A percentile compares a stretch with the other conserved stretches of the same genome.
These are phyloP conservation scores for Raffaelea arxii DNA, from an alignment of 2,329 filamentous ascomycete species.

Conservation along the genomic window DNA sequence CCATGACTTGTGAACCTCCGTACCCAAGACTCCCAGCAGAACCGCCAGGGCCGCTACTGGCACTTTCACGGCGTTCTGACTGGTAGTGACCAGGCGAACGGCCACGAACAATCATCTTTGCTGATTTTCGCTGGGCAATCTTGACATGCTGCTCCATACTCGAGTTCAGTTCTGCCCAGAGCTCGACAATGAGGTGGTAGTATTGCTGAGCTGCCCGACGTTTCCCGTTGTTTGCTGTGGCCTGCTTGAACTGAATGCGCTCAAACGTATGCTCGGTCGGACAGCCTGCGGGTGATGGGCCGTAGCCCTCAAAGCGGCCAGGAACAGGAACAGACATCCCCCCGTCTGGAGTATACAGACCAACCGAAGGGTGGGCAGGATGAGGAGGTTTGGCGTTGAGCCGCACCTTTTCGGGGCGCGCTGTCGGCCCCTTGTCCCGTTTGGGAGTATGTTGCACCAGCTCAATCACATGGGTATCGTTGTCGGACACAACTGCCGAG, in stretches of 20 bases:
- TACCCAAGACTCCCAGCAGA: constrained; percentile 50
- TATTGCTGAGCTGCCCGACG: constrained; percentile 84
- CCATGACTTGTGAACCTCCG: constrained; percentile 27
- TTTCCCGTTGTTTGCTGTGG: constrained; percentile 90
- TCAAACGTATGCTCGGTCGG: constrained; percentile 61
- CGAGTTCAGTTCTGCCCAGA: constrained; percentile 58
- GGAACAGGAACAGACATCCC: constrained; percentile 6
- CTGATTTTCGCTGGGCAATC: constrained; percentile 62
- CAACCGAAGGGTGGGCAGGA: constrained; percentile 32
- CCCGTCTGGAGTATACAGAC: constrained; percentile 27
- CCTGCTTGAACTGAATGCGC: constrained; percentile 88
- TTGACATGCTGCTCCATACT: constrained; percentile 51
- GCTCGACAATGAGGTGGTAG: constrained; percentile 81
- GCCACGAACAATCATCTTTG: constrained; percentile 79
- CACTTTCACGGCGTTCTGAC: constrained; percentile 57
- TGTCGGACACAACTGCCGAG: constrained; percentile 70
- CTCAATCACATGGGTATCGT: constrained; percentile 66
- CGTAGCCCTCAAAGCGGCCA: constrained; percentile 30
- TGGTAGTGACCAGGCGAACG: constrained; percentile 75
- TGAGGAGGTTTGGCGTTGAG: constrained; percentile 58
- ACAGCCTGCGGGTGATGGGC: constrained; percentile 25
- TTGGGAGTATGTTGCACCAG: constrained; percentile 88
- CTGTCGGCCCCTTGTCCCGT: constrained; percentile 75
- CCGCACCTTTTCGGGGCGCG: constrained; percentile 59
- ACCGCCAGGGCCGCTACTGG: constrained; percentile 57